Evolutionary conservation across 2,329 filamentous ascomycete species (phyloP).

Genomic region (Fusarium oligoseptatum): DNA sequence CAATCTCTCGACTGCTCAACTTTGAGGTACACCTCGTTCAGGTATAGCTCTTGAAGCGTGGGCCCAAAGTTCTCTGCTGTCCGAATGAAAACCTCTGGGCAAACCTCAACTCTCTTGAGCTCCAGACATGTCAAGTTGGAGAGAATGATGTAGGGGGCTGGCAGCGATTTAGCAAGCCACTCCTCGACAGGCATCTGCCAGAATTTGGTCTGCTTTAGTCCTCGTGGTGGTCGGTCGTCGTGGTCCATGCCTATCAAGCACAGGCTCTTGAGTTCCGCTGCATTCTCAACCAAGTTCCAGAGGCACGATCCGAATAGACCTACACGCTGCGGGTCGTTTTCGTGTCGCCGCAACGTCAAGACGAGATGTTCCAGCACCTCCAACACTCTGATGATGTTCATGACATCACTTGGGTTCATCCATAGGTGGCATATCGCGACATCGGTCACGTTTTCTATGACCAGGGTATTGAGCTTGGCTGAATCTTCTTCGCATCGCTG

Average conservation of each 20-base stretch:
- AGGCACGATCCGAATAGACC: slow-evolving; percentile 59
- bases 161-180: slow-evolving; percentile 57
- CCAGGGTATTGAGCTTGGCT: slow-evolving; percentile 58
- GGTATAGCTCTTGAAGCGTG: slow-evolving; percentile 59
- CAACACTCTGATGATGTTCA: slow-evolving; percentile 61
- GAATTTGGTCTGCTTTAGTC: slow-evolving; percentile 55
- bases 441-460: slow-evolving; percentile 65
- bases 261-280: slow-evolving; percentile 59
- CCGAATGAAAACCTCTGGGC: slow-evolving; percentile 52
- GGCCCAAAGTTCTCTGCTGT: slow-evolving; percentile 52
- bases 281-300: slow-evolving; percentile 64
- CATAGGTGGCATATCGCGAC: slow-evolving; percentile 62
- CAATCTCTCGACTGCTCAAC: slow-evolving; percentile 52
- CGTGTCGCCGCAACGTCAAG: slow-evolving; percentile 61
- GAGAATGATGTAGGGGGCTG: slow-evolving; percentile 52
- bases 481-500: slow-evolving; percentile 60
- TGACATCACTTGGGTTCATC: slow-evolving; percentile 64
- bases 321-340: slow-evolving; percentile 52
- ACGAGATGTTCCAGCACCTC: slow-evolving; percentile 59
- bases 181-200: slow-evolving; percentile 54
- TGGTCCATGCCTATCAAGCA: slow-evolving; percentile 62
- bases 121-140: slow-evolving; percentile 59
- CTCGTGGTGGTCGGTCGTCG: slow-evolving; percentile 53
- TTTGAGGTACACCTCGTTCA: slow-evolving; percentile 62
- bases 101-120: slow-evolving; percentile 58